Percentiles rank a stretch among this genome's conserved stretches.
Evolutionary conservation across 2,329 filamentous ascomycete genomes (phyloP).

Genomic region (Gaeumannomyces sp.): DNA sequence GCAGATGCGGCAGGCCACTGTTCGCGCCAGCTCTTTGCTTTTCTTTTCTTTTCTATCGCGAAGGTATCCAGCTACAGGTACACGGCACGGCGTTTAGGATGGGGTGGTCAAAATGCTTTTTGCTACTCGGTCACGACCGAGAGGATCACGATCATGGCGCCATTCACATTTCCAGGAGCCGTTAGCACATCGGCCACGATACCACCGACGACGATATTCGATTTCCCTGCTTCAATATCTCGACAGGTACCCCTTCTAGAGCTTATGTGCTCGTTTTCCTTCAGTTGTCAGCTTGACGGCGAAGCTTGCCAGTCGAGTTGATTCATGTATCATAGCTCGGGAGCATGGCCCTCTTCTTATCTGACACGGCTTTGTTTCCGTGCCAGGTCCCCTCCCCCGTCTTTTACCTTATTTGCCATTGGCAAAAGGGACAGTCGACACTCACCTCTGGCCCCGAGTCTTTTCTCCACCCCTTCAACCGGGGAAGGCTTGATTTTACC

Average conservation of each 20-base stretch:
- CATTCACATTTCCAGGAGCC: not conserved
- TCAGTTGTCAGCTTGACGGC: not conserved
- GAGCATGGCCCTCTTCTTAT: not conserved
- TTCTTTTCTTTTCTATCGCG: not conserved
- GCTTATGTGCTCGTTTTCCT: not conserved
- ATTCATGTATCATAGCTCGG: not conserved
- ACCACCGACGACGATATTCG: not conserved
- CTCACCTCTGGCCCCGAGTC: not conserved
- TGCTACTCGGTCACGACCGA: not conserved
- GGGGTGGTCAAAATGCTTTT: not conserved
- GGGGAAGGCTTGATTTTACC: not conserved
- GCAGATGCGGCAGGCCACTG: not conserved
- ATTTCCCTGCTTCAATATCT: not conserved
- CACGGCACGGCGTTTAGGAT: not conserved
- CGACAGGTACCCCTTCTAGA: not conserved
- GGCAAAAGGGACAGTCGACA: not conserved
- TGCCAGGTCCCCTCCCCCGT: not conserved
- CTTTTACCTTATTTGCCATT: not conserved
- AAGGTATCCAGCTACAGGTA: too few relatives aligned
- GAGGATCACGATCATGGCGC: not conserved
- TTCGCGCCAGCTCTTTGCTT: not conserved
- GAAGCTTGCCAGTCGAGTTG: not conserved
- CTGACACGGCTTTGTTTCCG: not conserved
- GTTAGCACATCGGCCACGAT: not conserved
- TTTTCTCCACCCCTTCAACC: not conserved